Percentiles rank a stretch among this genome's conserved stretches.
phyloP scores from a whole-genome alignment of 371 early-diverging fungal species.

The Batrachochytrium dendrobatidis region DNA sequence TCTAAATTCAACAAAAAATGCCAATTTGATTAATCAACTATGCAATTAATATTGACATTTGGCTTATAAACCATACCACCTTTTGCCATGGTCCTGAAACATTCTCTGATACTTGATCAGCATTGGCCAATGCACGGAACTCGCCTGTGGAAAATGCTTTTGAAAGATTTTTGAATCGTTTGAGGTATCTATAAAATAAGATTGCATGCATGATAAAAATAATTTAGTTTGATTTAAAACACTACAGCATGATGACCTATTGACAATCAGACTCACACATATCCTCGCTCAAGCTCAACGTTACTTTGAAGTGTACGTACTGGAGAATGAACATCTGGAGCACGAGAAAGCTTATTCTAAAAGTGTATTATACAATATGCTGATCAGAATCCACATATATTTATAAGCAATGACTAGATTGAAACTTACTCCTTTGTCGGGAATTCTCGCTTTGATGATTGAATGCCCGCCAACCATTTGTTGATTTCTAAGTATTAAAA shows the following conservation, averaged over 20 bases:
- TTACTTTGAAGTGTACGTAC: slow-evolving; percentile 4
- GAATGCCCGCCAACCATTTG: background rate
- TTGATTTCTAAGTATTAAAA: too few species aligned
- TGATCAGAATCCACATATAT: background rate
- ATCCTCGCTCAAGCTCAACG: slow-evolving; percentile 40
- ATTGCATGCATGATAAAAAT: background rate
- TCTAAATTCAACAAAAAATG: too few species aligned
- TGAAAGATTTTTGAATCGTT: slow-evolving; percentile 47
- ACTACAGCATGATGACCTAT: background rate
- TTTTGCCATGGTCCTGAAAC: slow-evolving; percentile 38
- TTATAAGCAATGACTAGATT: background rate
- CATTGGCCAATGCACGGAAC: slow-evolving; percentile 29
- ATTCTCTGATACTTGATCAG: slow-evolving; percentile 12
- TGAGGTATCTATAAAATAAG: slow-evolving; percentile 28
- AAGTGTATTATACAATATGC: background rate
- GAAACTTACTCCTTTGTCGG: slow-evolving; percentile 23
- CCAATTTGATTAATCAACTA: background rate
- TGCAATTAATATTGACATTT: background rate
- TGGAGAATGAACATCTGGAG: background rate
- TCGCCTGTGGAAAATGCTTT: slow-evolving; percentile 46
- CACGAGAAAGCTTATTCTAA: background rate
- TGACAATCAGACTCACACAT: slow-evolving; percentile 20
- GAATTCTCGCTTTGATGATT: slow-evolving; percentile 19
- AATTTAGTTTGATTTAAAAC: background rate
- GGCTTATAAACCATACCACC: too few species aligned